Evolutionary conservation across 805 yeast genomes (phyloP).

Genomic region (Wickerhamiella hasegawae): DNA sequence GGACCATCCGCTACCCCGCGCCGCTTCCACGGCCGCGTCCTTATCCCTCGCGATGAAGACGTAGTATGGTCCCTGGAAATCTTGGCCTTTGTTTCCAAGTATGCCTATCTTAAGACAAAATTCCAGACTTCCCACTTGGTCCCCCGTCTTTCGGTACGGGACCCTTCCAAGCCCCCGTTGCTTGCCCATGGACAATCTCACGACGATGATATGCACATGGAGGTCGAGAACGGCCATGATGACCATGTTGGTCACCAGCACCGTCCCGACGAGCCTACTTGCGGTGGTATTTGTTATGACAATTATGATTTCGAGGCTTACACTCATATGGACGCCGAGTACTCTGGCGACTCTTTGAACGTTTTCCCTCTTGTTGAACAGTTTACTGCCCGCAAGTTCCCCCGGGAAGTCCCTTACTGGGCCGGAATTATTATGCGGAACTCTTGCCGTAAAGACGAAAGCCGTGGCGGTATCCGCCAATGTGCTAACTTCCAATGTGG

Average conservation of each 20-base stretch:
- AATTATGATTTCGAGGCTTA: slow-evolving; percentile 21
- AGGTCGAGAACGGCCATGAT: not conserved
- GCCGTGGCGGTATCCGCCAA: slow-evolving; percentile 78
- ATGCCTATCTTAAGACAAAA: slow-evolving; percentile 58
- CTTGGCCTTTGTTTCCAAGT: slow-evolving; percentile 84
- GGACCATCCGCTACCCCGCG: slow-evolving; percentile 14
- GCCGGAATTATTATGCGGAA: slow-evolving; percentile 96
- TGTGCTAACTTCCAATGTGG: slow-evolving; percentile 92
- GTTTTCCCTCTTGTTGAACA: slow-evolving; percentile 85
- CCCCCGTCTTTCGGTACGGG: slow-evolving; percentile 41
- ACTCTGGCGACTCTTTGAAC: slow-evolving; percentile 32
- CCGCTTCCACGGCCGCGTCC: slow-evolving; percentile 44
- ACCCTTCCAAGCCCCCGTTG: slow-evolving; percentile 14
- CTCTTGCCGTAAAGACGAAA: slow-evolving; percentile 81
- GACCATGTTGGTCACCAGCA: not conserved
- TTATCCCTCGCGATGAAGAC: slow-evolving; percentile 87
- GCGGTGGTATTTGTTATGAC: slow-evolving; percentile 11
- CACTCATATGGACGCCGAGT: slow-evolving; percentile 29
- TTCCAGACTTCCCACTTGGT: slow-evolving; percentile 65
- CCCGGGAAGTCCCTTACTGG: slow-evolving; percentile 84
- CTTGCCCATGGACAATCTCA: slow-evolving; percentile 5
- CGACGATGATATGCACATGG: slow-evolving; percentile 7
- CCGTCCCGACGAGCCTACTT: not conserved
- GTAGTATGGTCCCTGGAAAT: slow-evolving; percentile 86
- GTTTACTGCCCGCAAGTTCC: slow-evolving; percentile 55